Evolutionary conservation across 306 rosid species (phyloP).

Genomic region (Trifolium subterraneum): DNA sequence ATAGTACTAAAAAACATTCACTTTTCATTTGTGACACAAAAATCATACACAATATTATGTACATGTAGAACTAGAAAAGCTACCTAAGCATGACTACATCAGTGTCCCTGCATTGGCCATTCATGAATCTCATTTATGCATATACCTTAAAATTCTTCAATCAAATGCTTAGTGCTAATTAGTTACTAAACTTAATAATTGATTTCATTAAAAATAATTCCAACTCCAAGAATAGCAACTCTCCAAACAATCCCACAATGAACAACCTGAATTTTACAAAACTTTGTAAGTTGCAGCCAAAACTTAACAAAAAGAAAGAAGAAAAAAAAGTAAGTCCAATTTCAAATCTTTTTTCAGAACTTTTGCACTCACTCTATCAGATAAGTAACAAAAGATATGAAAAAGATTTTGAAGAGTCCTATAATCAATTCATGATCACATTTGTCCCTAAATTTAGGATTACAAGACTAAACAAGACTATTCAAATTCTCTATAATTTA

Average conservation of each 20-base stretch:
- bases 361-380: slow-evolving; percentile 34
- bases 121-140: neutral
- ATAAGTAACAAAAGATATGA: slow-evolving; percentile 17
- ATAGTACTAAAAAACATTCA: slow-evolving; percentile 29
- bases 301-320: neutral
- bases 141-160: neutral
- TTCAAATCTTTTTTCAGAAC: slow-evolving; percentile 20
- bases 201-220: slow-evolving; percentile 28
- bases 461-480: slow-evolving; percentile 55
- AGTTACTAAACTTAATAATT: neutral
- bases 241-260: slow-evolving; percentile 16
- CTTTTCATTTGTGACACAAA: slow-evolving; percentile 25
- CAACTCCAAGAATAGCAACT: slow-evolving; percentile 21
- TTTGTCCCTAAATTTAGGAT: neutral
- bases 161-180: slow-evolving; percentile 2
- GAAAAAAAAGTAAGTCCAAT: neutral
- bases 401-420: slow-evolving; percentile 33
- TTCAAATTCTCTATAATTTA: slow-evolving; percentile 39
- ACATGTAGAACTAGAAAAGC: slow-evolving; percentile 6
- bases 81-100: slow-evolving; percentile 15
- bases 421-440: slow-evolving; percentile 35
- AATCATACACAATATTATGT: neutral
- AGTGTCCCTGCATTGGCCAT: neutral
- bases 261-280: slow-evolving; percentile 27
- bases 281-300: neutral